These are phyloP conservation scores for Populus ilicifolia DNA, from an alignment of 345 rosid species.

Conservation along the genomic window DNA sequence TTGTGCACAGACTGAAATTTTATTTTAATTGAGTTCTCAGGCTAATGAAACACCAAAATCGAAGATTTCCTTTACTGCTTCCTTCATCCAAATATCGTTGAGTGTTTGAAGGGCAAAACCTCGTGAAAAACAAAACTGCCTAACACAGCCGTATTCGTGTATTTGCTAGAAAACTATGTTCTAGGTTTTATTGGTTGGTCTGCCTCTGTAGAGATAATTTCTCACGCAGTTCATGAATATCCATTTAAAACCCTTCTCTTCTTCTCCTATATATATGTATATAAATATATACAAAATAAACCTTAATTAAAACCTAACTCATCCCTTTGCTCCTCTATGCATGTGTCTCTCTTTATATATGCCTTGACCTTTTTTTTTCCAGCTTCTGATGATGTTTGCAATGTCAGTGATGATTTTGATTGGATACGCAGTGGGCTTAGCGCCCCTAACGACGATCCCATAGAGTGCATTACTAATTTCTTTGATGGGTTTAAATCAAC, in stretches of 20 bases:
- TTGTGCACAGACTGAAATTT: too few relatives aligned
- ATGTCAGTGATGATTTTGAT: not conserved
- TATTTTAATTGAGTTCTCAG: not conserved
- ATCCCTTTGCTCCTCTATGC: not conserved
- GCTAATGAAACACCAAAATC: not conserved
- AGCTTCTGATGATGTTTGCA: not conserved
- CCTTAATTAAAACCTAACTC: not conserved
- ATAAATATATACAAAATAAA: too few relatives aligned
- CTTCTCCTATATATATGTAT: not conserved
- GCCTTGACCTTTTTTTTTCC: too few relatives aligned
- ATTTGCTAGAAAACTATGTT: not conserved
- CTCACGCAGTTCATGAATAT: not conserved
- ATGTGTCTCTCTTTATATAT: too few relatives aligned
- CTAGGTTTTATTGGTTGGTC: not conserved
- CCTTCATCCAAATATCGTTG: not conserved
- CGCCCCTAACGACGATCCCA: constrained; percentile 2
- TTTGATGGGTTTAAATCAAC: not conserved
- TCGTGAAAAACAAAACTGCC: not conserved
- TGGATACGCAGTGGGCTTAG: not conserved
- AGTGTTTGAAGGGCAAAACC: not conserved
- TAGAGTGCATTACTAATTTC: not conserved
- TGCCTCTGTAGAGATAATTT: not conserved
- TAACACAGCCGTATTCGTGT: not conserved
- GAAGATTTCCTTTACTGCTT: not conserved
- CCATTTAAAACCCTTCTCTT: not conserved